phyloP scores from a whole-genome alignment of 2,329 filamentous ascomycete species.

The Dothideomycetes sp. region DNA sequence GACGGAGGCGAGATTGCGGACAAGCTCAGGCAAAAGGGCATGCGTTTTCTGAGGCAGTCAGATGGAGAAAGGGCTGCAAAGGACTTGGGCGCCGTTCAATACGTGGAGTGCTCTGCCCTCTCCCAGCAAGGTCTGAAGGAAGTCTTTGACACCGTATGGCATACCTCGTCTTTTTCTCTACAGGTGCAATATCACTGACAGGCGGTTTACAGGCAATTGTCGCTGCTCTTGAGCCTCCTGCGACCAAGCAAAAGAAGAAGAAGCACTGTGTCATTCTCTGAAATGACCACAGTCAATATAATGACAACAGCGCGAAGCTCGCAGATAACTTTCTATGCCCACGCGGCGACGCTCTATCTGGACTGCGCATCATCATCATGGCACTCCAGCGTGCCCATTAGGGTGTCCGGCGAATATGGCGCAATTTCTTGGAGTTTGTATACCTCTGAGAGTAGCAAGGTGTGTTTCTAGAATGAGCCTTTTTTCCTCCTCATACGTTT shows the following conservation, averaged over 20 bases:
- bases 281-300: background rate
- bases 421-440: slow-evolving; percentile 1
- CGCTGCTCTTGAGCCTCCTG: slow-evolving; percentile 80
- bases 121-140: slow-evolving; percentile 99
- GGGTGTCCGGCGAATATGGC: slow-evolving; percentile 8
- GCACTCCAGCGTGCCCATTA: background rate
- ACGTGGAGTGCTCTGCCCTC: slow-evolving; percentile 95
- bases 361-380: slow-evolving; percentile 1
- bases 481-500: background rate
- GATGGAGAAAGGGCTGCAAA: slow-evolving; percentile 95
- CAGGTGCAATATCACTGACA: slow-evolving; percentile 11
- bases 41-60: slow-evolving; percentile 82
- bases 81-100: slow-evolving; percentile 95
- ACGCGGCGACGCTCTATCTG: background rate
- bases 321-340: background rate
- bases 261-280: slow-evolving; percentile 26
- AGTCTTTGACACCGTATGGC: slow-evolving; percentile 89
- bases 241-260: slow-evolving; percentile 37
- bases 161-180: background rate
- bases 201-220: slow-evolving; percentile 65
- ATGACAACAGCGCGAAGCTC: background rate
- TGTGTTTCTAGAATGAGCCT: slow-evolving; percentile 1
- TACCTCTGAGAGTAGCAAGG: background rate
- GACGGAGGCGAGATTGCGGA: slow-evolving; percentile 80
- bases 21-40: slow-evolving; percentile 91